A percentile compares a stretch with the other conserved stretches of the same genome.
Evolutionary conservation across 2,329 filamentous ascomycete genomes (phyloP).

Genomic region (Botrytis aclada): DNA sequence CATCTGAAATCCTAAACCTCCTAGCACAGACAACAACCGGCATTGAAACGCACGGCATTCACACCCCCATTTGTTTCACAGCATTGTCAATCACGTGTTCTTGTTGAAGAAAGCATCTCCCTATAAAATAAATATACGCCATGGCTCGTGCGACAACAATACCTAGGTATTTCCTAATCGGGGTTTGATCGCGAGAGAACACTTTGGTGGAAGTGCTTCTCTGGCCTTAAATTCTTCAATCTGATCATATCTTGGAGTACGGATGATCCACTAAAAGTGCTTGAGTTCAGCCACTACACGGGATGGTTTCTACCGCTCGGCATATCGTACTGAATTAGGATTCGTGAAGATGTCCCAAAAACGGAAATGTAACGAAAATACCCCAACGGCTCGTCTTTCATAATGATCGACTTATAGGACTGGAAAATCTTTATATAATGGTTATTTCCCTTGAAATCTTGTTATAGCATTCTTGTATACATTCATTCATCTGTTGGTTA

Average conservation of each 20-base stretch:
- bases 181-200: neutral
- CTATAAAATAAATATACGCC: neutral
- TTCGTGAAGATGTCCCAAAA: conserved; percentile 2
- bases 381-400: neutral
- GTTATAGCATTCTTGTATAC: neutral
- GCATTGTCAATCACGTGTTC: neutral
- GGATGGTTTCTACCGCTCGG: neutral
- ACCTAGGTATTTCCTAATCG: neutral
- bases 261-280: neutral
- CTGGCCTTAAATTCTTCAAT: neutral
- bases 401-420: neutral
- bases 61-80: neutral
- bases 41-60: neutral
- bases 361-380: neutral
- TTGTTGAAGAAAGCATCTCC: neutral
- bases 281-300: neutral
- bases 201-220: neutral
- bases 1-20: neutral
- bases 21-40: neutral
- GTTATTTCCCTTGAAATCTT: neutral
- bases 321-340: neutral
- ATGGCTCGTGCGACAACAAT: neutral
- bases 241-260: neutral
- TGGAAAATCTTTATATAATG: neutral
- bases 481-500: neutral